These are phyloP conservation scores for Magnolia changhungtana DNA, from an alignment of 164 flowering plant species.

Conservation along the genomic window DNA sequence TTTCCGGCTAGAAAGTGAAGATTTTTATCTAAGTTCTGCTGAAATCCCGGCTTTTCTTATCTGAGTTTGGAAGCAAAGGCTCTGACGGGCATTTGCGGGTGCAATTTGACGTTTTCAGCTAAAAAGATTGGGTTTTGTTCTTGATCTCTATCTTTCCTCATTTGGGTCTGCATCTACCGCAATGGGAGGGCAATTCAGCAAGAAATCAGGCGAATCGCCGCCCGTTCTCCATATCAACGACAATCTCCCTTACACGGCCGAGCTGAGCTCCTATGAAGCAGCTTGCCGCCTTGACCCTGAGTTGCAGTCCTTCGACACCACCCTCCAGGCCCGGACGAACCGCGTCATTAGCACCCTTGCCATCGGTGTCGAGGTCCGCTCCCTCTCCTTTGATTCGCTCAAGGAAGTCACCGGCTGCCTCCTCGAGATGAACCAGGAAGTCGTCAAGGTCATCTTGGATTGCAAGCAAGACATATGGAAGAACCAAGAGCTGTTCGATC, in stretches of 20 bases:
- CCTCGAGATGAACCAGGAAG: constrained; percentile 78
- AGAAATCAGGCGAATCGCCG: constrained; percentile 23
- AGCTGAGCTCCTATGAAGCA: constrained; percentile 55
- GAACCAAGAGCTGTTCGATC: constrained; percentile 44
- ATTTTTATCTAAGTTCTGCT: too few species aligned
- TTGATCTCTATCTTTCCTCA: background rate
- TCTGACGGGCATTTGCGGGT: background rate
- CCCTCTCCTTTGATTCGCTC: constrained; percentile 65
- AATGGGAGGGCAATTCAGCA: constrained; percentile 29
- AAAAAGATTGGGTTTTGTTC: background rate
- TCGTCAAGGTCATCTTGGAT: constrained; percentile 54
- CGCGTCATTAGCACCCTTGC: constrained; percentile 56
- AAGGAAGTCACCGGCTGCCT: constrained; percentile 55
- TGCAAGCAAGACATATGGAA: constrained; percentile 72
- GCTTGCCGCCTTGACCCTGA: constrained; percentile 62
- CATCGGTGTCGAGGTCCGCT: constrained; percentile 43
- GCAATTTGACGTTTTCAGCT: background rate
- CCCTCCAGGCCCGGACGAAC: constrained; percentile 48
- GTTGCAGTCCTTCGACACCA: constrained; percentile 48
- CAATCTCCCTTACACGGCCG: constrained; percentile 29
- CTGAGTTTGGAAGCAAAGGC: background rate
- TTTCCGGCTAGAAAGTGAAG: too few species aligned
- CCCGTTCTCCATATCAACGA: constrained; percentile 12
- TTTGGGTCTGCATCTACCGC: constrained; percentile 1
- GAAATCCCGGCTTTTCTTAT: background rate